A percentile compares a stretch with the other conserved stretches of the same genome.
phyloP scores from a whole-genome alignment of 1,139 yeast species.

The Saccharomyces hybrid region DNA sequence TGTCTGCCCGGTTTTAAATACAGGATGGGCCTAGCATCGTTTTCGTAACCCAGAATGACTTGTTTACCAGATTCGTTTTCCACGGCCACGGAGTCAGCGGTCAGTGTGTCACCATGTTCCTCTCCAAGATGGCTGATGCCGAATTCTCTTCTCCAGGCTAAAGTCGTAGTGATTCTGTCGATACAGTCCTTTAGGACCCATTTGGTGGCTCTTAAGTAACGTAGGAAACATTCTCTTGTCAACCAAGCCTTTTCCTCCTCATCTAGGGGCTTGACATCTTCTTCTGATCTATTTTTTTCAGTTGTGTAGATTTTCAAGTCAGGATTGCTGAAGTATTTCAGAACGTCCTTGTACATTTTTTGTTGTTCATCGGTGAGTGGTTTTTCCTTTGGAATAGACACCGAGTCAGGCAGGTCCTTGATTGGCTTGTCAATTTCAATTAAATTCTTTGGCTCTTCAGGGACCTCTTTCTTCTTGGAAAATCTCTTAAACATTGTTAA shows the following conservation, averaged over 20 bases:
- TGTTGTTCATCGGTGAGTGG: constrained; percentile 47
- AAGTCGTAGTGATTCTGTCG: constrained; percentile 61
- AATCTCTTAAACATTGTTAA: constrained; percentile 19
- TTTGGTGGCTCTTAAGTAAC: constrained; percentile 86
- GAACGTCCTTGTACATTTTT: constrained; percentile 49
- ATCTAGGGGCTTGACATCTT: constrained; percentile 35
- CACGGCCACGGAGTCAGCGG: constrained; percentile 52
- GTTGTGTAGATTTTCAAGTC: constrained; percentile 36
- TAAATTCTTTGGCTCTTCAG: constrained; percentile 17
- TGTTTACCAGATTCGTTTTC: constrained; percentile 89
- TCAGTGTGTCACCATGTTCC: constrained; percentile 39
- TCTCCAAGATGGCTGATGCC: constrained; percentile 58
- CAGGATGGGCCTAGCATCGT: constrained; percentile 80
- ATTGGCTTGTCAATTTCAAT: constrained; percentile 41
- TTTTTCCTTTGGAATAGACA: constrained; percentile 45
- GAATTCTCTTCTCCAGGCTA: constrained; percentile 88
- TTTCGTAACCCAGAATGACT: constrained; percentile 80
- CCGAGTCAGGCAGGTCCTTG: constrained; percentile 38
- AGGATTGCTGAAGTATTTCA: constrained; percentile 48
- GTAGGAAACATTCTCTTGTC: constrained; percentile 76
- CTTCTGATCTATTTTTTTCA: constrained; percentile 29
- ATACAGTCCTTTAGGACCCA: constrained; percentile 72
- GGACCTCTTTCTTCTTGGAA: constrained; percentile 26
- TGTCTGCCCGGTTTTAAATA: constrained; percentile 89
- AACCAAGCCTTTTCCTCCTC: constrained; percentile 80